These are phyloP conservation scores for Gleditsia sinensis DNA, from an alignment of 306 rosid species.

Conservation along the genomic window DNA sequence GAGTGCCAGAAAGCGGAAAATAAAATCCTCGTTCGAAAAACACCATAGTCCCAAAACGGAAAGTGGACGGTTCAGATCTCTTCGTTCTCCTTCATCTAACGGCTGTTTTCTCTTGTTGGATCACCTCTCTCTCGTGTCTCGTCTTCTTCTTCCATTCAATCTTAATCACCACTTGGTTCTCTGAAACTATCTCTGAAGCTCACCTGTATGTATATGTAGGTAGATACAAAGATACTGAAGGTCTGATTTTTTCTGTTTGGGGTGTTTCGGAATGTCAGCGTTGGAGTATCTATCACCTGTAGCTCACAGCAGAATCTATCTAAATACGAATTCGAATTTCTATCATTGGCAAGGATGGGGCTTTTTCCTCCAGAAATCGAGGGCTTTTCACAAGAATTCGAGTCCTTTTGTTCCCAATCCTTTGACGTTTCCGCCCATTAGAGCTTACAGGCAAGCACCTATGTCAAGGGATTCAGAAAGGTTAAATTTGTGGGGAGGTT, in stretches of 20 bases:
- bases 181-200: conserved; percentile 33
- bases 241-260: conserved; percentile 31
- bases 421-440: conserved; percentile 38
- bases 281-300: conserved; percentile 63
- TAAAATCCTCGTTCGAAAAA: background rate
- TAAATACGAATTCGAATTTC: conserved; percentile 50
- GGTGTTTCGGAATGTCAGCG: conserved; percentile 56
- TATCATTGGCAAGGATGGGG: conserved; percentile 45
- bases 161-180: conserved; percentile 33
- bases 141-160: conserved; percentile 17
- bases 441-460: conserved; percentile 34
- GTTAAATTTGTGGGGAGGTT: conserved; percentile 55
- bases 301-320: conserved; percentile 45
- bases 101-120: conserved; percentile 36
- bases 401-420: conserved; percentile 46
- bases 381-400: conserved; percentile 42
- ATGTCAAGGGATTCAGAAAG: conserved; percentile 42
- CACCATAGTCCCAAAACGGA: background rate
- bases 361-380: conserved; percentile 49
- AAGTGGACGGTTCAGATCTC: conserved; percentile 46
- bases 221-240: background rate
- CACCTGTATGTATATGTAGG: conserved; percentile 9
- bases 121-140: conserved; percentile 17
- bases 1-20: background rate
- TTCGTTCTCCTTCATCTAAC: conserved; percentile 48